These are phyloP conservation scores for Saccharum hybrid DNA, from an alignment of 202 grass and related monocot genomes.

Conservation along the genomic window DNA sequence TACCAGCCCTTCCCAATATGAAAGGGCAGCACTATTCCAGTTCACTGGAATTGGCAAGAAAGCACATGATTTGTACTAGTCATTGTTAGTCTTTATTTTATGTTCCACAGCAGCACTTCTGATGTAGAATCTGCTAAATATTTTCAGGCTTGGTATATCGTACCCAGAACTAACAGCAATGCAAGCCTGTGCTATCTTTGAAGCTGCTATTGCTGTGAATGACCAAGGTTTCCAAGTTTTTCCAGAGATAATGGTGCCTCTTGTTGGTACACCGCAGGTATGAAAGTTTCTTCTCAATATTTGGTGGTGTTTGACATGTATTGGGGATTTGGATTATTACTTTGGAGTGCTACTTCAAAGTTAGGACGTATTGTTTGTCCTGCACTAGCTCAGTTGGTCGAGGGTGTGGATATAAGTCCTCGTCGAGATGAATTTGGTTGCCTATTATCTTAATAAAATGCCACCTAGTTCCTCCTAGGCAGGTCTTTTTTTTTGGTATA, in stretches of 20 bases:
- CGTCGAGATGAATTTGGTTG: too few relatives aligned
- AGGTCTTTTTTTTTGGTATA: neutral
- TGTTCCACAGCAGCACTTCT: constrained; percentile 2
- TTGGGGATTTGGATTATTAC: neutral
- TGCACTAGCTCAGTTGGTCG: too few relatives aligned
- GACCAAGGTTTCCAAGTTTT: constrained; percentile 83
- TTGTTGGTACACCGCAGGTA: constrained; percentile 89
- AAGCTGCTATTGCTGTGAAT: constrained; percentile 63
- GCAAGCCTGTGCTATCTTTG: constrained; percentile 22
- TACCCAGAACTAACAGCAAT: constrained; percentile 74
- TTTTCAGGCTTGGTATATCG: constrained; percentile 89
- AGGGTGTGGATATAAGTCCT: too few relatives aligned
- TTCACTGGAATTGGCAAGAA: neutral
- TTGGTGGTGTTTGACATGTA: neutral
- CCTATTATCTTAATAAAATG: too few relatives aligned
- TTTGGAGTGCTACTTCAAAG: neutral
- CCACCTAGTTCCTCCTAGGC: too few relatives aligned
- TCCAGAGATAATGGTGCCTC: constrained; percentile 97
- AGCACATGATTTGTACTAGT: neutral
- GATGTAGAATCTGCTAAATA: neutral
- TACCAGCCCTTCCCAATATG: neutral
- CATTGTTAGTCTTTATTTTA: neutral
- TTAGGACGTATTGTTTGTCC: neutral
- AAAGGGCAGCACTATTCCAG: neutral
- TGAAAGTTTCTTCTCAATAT: constrained; percentile 13